Percentiles rank a stretch among this genome's conserved stretches.
Evolutionary conservation across 352 stramenopile species (phyloP).

Genomic region (Phytophthora citrophthora): DNA sequence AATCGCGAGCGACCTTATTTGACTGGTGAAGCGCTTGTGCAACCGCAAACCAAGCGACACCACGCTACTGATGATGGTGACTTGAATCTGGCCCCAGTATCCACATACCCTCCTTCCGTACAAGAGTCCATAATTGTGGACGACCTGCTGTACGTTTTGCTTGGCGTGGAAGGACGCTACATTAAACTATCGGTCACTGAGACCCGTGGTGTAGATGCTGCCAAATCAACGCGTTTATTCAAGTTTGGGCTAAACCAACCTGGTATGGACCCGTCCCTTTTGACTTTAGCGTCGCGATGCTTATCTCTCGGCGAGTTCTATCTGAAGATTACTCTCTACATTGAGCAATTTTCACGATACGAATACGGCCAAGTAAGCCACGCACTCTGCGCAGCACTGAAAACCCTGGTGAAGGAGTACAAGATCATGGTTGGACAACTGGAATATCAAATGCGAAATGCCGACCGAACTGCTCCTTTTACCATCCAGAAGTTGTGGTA

Average conservation of each 20-base stretch:
- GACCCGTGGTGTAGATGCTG: conserved; percentile 34
- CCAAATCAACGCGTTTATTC: conserved; percentile 44
- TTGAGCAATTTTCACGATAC: conserved; percentile 85
- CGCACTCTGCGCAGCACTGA: conserved; percentile 93
- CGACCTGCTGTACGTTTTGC: conserved; percentile 81
- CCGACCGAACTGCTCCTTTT: conserved; percentile 39
- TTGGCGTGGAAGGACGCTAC: conserved; percentile 86
- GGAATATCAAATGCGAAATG: conserved; percentile 76
- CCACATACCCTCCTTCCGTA: conserved; percentile 71
- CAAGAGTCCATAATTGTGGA: conserved; percentile 88
- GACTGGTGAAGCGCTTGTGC: conserved; percentile 72
- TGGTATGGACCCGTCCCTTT: conserved; percentile 84
- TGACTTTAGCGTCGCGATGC: conserved; percentile 69
- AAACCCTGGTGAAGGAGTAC: conserved; percentile 93
- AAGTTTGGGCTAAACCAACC: conserved; percentile 77
- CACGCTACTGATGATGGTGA: conserved; percentile 47
- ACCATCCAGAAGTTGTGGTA: conserved; percentile 94
- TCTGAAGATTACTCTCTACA: conserved; percentile 74
- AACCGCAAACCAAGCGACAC: conserved; percentile 51
- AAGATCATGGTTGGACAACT: conserved; percentile 92
- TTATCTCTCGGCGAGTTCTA: conserved; percentile 82
- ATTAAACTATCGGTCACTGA: conserved; percentile 72
- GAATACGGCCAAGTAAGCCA: conserved; percentile 95
- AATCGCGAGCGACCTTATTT: conserved; percentile 84
- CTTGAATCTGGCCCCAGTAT: conserved; percentile 67